These are phyloP conservation scores for Tritrichomonas musculus DNA, from an alignment of 208 protist species.

Conservation along the genomic window DNA sequence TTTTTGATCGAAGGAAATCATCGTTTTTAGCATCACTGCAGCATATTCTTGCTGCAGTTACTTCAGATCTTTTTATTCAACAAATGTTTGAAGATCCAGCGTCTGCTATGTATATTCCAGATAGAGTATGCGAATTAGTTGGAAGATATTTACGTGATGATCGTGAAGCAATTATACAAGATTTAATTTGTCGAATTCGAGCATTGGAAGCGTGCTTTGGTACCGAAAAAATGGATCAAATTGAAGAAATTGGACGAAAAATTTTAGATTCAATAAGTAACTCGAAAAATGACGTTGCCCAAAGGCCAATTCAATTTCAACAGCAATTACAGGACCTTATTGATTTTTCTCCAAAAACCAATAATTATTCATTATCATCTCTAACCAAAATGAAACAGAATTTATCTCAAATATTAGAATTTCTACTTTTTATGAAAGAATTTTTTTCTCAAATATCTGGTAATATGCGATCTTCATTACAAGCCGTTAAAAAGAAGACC, in stretches of 20 bases:
- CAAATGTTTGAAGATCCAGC: conserved; percentile 30
- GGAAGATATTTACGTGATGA: background rate
- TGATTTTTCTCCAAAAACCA: background rate
- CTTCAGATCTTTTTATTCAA: background rate
- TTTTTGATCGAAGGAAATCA: background rate
- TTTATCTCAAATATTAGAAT: background rate
- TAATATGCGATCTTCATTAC: background rate
- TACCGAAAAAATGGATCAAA: background rate
- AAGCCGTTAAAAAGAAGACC: background rate
- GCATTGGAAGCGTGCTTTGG: background rate
- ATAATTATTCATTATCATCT: background rate
- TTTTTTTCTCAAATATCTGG: no score
- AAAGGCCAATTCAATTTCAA: background rate
- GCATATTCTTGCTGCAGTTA: background rate
- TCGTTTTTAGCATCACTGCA: background rate
- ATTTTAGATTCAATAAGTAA: background rate
- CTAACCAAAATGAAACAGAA: background rate
- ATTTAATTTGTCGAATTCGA: background rate
- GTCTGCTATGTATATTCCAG: background rate
- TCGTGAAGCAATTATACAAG: background rate
- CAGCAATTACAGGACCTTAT: background rate
- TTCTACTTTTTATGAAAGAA: background rate
- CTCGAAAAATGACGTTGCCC: background rate
- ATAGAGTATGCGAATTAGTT: conserved; percentile 25
- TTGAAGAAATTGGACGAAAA: background rate